Percentiles rank a stretch among this genome's conserved stretches.
Evolutionary conservation across 345 rosid genomes (phyloP).

Genomic region (Cardamine resedifolia): DNA sequence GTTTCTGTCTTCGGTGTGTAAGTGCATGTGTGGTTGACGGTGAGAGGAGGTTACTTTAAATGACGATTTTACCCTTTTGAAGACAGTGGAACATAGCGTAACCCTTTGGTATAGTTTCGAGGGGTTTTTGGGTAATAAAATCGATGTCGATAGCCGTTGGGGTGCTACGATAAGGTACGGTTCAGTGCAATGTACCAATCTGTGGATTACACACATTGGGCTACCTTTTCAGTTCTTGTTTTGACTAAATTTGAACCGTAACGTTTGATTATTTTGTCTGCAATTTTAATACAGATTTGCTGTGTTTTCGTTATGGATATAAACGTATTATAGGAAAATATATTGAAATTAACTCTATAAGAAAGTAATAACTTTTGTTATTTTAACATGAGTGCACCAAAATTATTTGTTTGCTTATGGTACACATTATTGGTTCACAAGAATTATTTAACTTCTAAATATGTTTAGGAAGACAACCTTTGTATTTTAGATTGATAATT

Average conservation of each 20-base stretch:
- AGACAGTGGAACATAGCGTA: background rate
- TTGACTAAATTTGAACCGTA: background rate
- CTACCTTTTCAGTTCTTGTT: background rate
- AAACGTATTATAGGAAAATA: background rate
- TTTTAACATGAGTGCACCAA: background rate
- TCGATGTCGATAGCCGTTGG: constrained; percentile 10
- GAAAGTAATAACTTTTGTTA: background rate
- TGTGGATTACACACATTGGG: constrained; percentile 1
- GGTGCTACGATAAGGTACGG: constrained; percentile 13
- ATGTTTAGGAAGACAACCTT: background rate
- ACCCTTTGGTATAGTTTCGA: background rate
- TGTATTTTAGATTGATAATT: background rate
- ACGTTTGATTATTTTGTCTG: background rate
- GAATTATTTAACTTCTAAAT: background rate
- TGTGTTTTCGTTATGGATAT: constrained; percentile 4
- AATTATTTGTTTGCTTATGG: background rate
- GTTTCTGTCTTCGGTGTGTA: constrained; percentile 32
- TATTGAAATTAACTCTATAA: background rate
- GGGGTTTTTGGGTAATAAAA: constrained; percentile 9
- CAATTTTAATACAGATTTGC: background rate
- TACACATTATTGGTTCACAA: background rate
- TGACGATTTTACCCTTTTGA: background rate
- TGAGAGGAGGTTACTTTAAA: background rate
- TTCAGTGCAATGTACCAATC: background rate
- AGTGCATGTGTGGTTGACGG: constrained; percentile 28